These are phyloP conservation scores for Krasilnikovozyma curviuscula DNA, from an alignment of 768 basidiomycete genomes.

Conservation along the genomic window DNA sequence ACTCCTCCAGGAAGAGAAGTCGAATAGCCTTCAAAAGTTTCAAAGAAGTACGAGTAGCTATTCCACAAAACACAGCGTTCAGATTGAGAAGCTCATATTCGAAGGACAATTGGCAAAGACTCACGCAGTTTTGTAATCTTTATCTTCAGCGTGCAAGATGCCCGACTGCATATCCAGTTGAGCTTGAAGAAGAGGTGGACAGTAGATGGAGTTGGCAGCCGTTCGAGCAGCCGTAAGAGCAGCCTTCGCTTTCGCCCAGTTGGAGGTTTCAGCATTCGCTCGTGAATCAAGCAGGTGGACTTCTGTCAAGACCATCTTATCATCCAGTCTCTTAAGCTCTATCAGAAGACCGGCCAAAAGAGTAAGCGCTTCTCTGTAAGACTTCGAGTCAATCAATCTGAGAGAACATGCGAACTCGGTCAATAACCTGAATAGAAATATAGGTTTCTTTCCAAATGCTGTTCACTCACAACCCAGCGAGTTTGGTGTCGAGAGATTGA, in stretches of 20 bases:
- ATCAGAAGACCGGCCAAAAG: conserved; percentile 74
- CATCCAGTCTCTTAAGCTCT: conserved; percentile 81
- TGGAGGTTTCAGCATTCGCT: conserved; percentile 73
- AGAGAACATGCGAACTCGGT: too few species aligned
- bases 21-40: conserved; percentile 78
- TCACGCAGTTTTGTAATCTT: conserved; percentile 77
- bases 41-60: conserved; percentile 82
- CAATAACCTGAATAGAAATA: too few species aligned
- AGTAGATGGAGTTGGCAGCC: conserved; percentile 89
- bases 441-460: too few species aligned
- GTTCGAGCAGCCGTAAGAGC: conserved; percentile 77
- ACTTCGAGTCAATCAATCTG: conserved; percentile 39
- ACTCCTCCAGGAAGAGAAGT: too few species aligned
- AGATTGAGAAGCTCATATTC: background rate
- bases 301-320: conserved; percentile 94
- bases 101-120: background rate
- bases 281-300: conserved; percentile 85
- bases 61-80: background rate
- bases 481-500: conserved; percentile 75
- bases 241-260: conserved; percentile 81
- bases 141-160: conserved; percentile 84
- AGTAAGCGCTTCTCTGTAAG: conserved; percentile 56
- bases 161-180: conserved; percentile 50
- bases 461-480: conserved; percentile 41
- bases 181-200: conserved; percentile 48